phyloP scores from a whole-genome alignment of 1,284 basidiomycete genomes.

The Pholiota adiposa region DNA sequence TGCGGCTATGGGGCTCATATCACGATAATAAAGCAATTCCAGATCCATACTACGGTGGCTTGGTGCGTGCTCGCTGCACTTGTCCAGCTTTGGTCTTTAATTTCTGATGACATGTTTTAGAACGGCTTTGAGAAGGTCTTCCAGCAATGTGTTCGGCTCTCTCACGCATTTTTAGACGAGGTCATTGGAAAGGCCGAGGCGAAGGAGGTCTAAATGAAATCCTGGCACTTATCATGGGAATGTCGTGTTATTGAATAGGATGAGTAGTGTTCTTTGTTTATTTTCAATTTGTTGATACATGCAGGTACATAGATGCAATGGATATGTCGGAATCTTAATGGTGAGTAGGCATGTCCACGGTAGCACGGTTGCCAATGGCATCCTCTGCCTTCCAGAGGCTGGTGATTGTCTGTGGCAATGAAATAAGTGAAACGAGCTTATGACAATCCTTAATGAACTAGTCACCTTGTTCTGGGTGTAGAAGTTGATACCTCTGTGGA shows the following conservation, averaged over 20 bases:
- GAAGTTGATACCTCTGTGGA: conserved; percentile 78
- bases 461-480: conserved; percentile 87
- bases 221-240: conserved; percentile 3
- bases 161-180: conserved; percentile 76
- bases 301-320: conserved; percentile 8
- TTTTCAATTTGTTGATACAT: conserved; percentile 1
- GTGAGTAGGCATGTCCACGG: conserved; percentile 85
- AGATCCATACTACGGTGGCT: conserved; percentile 78
- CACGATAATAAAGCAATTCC: conserved; percentile 64
- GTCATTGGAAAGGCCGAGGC: conserved; percentile 40
- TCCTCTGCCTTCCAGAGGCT: conserved; percentile 85
- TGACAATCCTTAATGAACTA: conserved; percentile 1
- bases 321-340: conserved; percentile 38
- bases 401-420: conserved; percentile 66
- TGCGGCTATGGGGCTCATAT: conserved; percentile 78
- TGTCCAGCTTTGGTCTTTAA: conserved; percentile 34
- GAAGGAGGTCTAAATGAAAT: not conserved
- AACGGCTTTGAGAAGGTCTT: conserved; percentile 62
- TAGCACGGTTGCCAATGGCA: conserved; percentile 75
- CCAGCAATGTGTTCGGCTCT: conserved; percentile 65
- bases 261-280: conserved; percentile 6
- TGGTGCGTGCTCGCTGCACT: conserved; percentile 38
- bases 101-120: not conserved
- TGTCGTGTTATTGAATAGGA: not conserved
- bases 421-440: not conserved